Conservation (phyloP, 2,329 filamentous ascomycete genomes). For the Lasiodiplodia citricola region DNA sequence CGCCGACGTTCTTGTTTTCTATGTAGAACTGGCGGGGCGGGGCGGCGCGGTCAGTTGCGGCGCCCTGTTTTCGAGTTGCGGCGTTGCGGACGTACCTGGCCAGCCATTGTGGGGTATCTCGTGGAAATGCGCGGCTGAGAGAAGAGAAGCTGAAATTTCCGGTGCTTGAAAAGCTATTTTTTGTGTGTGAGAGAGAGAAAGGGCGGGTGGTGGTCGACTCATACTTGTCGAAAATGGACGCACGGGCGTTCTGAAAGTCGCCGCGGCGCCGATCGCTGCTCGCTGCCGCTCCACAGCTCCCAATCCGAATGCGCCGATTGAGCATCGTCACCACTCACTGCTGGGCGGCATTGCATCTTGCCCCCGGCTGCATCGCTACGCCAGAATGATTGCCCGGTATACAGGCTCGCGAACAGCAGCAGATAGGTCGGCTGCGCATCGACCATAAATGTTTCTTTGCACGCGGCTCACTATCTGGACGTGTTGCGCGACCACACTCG, state of each 20-base stretch:
- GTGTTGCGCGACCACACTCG: no score
- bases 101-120: slow-evolving; percentile 13
- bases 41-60: slow-evolving; percentile 4
- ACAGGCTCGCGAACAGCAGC: background rate
- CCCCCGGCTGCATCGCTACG: background rate
- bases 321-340: background rate
- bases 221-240: slow-evolving; percentile 6
- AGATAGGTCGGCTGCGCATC: no score
- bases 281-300: background rate
- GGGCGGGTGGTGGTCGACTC: slow-evolving; percentile 4
- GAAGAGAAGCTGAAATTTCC: background rate
- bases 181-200: background rate
- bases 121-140: background rate
- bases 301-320: background rate
- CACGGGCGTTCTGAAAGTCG: slow-evolving; percentile 18
- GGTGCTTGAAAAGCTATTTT: background rate
- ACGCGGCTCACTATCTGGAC: no score
- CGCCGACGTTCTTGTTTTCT: slow-evolving; percentile 56
- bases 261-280: slow-evolving; percentile 1
- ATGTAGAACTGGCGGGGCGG: slow-evolving; percentile 52
- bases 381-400: background rate
- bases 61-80: background rate
- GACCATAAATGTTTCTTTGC: no score
- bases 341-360: background rate
- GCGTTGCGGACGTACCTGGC: slow-evolving; percentile 8